These are phyloP conservation scores for Ogataea zsoltii DNA, from an alignment of 805 yeast genomes.

Conservation along the genomic window DNA sequence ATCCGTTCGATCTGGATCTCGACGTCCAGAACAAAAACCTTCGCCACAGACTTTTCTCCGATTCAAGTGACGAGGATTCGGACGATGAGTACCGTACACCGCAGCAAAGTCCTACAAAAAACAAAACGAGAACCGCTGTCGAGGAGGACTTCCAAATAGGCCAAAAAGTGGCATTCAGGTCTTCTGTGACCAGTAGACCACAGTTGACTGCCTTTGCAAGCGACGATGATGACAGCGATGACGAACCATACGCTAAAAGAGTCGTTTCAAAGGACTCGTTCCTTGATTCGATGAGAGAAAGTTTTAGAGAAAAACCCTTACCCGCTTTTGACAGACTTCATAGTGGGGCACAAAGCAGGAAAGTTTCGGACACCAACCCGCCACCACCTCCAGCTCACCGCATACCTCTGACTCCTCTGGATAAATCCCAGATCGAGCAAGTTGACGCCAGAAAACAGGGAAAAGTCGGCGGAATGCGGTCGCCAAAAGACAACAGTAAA, in stretches of 20 bases:
- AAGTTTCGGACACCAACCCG: not conserved
- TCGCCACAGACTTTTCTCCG: conserved; percentile 27
- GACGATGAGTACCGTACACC: conserved; percentile 1
- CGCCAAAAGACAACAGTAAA: not conserved
- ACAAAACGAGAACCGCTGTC: no score
- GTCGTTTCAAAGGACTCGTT: conserved; percentile 7
- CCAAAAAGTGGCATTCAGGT: conserved; percentile 27
- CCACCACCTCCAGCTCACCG: conserved; percentile 34
- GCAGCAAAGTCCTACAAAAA: not conserved
- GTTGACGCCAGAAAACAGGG: no score
- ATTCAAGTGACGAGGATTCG: conserved; percentile 33
- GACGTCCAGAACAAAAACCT: conserved; percentile 13
- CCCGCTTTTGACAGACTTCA: no score
- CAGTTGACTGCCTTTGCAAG: conserved; percentile 6
- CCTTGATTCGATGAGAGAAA: conserved; percentile 14
- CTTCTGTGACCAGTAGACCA: conserved; percentile 16
- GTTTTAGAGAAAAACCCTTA: conserved; percentile 21
- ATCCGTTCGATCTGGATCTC: conserved; percentile 20
- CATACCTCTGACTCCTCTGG: conserved; percentile 22
- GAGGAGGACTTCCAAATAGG: conserved; percentile 22
- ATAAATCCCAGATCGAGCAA: conserved; percentile 9
- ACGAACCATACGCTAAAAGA: conserved; percentile 1
- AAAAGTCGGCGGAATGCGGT: no score
- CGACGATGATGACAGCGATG: conserved; percentile 9
- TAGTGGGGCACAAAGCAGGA: no score